These are phyloP conservation scores for Rhizopogon roseolus DNA, from an alignment of 768 basidiomycete species.

Conservation along the genomic window DNA sequence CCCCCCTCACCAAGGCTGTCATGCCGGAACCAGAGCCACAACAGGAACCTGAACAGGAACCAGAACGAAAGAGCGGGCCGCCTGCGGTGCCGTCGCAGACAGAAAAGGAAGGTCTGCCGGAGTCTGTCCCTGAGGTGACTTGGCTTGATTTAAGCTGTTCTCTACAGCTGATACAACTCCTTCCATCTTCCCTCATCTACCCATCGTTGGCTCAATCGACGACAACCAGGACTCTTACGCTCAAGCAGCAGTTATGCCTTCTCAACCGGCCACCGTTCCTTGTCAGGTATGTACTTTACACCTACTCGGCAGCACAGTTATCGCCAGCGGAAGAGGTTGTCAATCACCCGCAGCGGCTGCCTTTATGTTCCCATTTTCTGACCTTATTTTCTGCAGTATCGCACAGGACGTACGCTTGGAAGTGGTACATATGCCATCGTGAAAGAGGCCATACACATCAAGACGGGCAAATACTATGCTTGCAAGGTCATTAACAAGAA, in stretches of 20 bases:
- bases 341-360: slow-evolving; percentile 1
- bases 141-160: slow-evolving; percentile 1
- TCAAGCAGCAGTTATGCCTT: slow-evolving; percentile 19
- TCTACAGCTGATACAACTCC: background rate
- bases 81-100: slow-evolving; percentile 5
- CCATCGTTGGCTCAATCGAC: background rate
- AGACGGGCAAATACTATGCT: slow-evolving; percentile 91
- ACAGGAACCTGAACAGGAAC: slow-evolving; percentile 9
- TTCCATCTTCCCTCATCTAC: slow-evolving; percentile 3
- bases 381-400: slow-evolving; percentile 47
- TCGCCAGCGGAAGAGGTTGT: slow-evolving; percentile 1
- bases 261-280: slow-evolving; percentile 35
- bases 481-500: slow-evolving; percentile 99
- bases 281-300: slow-evolving; percentile 34
- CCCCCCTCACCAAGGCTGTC: background rate
- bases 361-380: slow-evolving; percentile 1
- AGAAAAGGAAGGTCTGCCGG: slow-evolving; percentile 23
- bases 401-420: slow-evolving; percentile 82
- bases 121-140: slow-evolving; percentile 15
- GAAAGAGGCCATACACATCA: slow-evolving; percentile 92
- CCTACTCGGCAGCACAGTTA: background rate
- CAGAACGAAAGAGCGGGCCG: slow-evolving; percentile 3
- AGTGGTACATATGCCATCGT: slow-evolving; percentile 95
- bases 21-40: slow-evolving; percentile 14
- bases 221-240: slow-evolving; percentile 12